A percentile compares a stretch with the other conserved stretches of the same genome.
phyloP scores from a whole-genome alignment of 352 stramenopile genomes.

The Phytopythium aichiense region DNA sequence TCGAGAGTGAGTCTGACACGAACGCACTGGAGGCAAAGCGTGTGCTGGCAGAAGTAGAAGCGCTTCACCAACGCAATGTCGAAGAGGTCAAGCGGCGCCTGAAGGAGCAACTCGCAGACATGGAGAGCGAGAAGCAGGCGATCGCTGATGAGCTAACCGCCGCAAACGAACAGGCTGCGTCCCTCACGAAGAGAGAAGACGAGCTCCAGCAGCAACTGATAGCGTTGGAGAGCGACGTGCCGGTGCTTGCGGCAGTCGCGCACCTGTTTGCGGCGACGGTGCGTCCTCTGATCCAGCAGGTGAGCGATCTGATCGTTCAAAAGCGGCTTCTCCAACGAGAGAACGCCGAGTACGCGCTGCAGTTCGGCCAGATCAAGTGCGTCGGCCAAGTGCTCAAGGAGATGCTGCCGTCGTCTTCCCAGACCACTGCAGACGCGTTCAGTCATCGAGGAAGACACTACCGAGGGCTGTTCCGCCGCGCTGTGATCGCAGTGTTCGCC shows the following conservation, averaged over 20 bases:
- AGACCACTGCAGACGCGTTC: no score
- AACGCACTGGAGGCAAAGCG: conserved; percentile 33
- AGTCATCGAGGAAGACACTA: neutral
- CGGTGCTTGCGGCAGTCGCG: conserved; percentile 37
- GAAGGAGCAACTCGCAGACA: conserved; percentile 18
- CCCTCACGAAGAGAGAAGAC: conserved; percentile 12
- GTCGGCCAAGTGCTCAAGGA: conserved; percentile 56
- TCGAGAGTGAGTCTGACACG: conserved; percentile 30
- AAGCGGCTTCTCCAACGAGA: conserved; percentile 50
- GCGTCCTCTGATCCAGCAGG: conserved; percentile 56
- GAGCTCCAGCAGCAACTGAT: conserved; percentile 27
- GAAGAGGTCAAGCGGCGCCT: conserved; percentile 40
- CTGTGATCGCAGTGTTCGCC: conserved; percentile 64
- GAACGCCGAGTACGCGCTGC: conserved; percentile 36
- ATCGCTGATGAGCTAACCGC: conserved; percentile 27
- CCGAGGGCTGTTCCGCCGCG: conserved; percentile 36
- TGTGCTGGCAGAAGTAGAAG: conserved; percentile 37
- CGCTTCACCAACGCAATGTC: conserved; percentile 27
- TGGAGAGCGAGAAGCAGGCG: conserved; percentile 34
- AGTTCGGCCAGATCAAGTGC: conserved; percentile 56
- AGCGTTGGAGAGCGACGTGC: conserved; percentile 36
- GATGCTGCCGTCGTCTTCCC: conserved; percentile 26
- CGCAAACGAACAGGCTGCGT: conserved; percentile 11
- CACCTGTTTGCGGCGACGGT: conserved; percentile 61
- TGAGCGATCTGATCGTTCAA: conserved; percentile 55